Percentiles rank a stretch among this genome's conserved stretches.
Conservation (phyloP, 1,284 basidiomycete genomes). For the Tranzscheliella williamsii region DNA sequence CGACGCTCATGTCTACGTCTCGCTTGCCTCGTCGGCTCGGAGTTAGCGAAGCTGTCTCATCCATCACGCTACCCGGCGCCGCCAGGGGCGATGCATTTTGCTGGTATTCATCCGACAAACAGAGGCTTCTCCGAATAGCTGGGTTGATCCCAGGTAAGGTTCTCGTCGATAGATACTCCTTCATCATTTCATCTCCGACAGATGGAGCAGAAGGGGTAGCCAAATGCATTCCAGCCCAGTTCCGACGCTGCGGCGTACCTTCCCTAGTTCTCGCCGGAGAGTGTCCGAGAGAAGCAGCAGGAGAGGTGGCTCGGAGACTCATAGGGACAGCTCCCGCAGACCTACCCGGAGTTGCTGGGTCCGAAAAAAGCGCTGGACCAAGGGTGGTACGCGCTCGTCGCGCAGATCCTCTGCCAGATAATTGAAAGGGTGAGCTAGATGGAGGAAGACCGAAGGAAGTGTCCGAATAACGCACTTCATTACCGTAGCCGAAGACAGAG, state of each 20-base stretch:
- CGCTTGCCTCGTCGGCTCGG: slow-evolving; percentile 33
- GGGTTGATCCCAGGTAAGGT: slow-evolving; percentile 31
- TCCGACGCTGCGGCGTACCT: slow-evolving; percentile 28
- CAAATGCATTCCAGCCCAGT: slow-evolving; percentile 51
- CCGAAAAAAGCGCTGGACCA: slow-evolving; percentile 10
- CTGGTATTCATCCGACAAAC: slow-evolving; percentile 10
- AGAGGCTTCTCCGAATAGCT: slow-evolving; percentile 9
- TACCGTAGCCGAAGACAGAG: slow-evolving; percentile 45
- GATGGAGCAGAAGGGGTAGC: slow-evolving; percentile 31
- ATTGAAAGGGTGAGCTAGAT: slow-evolving; percentile 37
- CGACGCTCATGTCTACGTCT: slow-evolving; percentile 40
- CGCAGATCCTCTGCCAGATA: slow-evolving; percentile 24
- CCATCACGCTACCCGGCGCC: slow-evolving; percentile 20
- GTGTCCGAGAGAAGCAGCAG: slow-evolving; percentile 18
- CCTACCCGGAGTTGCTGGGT: slow-evolving; percentile 12
- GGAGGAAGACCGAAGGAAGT: slow-evolving; percentile 32
- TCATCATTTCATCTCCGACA: slow-evolving; percentile 47
- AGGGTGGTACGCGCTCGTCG: slow-evolving; percentile 10
- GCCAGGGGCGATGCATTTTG: slow-evolving; percentile 12
- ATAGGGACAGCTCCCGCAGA: slow-evolving; percentile 17
- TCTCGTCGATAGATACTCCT: slow-evolving; percentile 31
- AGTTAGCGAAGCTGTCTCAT: slow-evolving; percentile 21
- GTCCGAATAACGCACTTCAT: slow-evolving; percentile 34
- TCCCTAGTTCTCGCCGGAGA: slow-evolving; percentile 15
- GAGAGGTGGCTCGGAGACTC: slow-evolving; percentile 15